Percentiles rank a stretch among this genome's conserved stretches.
Evolutionary conservation across 2,329 filamentous ascomycete species (phyloP).

Genomic region (Pestalotiopsis fici): DNA sequence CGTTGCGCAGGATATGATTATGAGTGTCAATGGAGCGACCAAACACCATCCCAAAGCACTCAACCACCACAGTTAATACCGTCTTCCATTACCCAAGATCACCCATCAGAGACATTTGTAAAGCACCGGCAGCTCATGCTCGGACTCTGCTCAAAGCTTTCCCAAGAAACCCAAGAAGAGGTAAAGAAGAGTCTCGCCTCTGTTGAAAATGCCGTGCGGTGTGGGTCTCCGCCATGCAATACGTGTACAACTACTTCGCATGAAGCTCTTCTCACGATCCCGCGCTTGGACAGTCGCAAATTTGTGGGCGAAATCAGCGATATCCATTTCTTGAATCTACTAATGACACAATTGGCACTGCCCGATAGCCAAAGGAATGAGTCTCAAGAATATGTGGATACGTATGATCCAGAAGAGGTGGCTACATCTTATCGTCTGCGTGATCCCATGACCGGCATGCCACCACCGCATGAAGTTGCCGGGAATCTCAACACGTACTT

Average conservation of each 20-base stretch:
- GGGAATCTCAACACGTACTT: constrained; percentile 14
- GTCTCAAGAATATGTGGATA: constrained; percentile 21
- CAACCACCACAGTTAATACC: not conserved
- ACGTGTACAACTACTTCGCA: not conserved
- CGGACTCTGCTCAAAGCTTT: not conserved
- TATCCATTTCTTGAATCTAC: constrained; percentile 34
- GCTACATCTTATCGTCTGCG: constrained; percentile 12
- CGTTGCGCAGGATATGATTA: constrained; percentile 25
- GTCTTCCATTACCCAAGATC: not conserved
- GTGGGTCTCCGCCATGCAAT: not conserved
- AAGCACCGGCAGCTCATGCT: not conserved
- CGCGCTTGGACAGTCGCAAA: constrained; percentile 16
- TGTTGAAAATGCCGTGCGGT: not conserved
- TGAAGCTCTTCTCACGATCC: not conserved
- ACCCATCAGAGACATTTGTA: not conserved
- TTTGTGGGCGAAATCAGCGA: constrained; percentile 39
- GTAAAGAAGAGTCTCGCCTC: not conserved
- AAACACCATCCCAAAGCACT: not conserved
- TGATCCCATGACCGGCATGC: constrained; percentile 8
- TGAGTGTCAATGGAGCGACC: constrained; percentile 15
- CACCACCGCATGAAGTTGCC: constrained; percentile 9
- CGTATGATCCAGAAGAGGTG: constrained; percentile 21
- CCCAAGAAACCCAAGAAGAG: not conserved
- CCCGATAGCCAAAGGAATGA: not conserved
- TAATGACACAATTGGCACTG: constrained; percentile 27